Conservation (phyloP, 805 yeast genomes). For the Candida taoyuanica region DNA sequence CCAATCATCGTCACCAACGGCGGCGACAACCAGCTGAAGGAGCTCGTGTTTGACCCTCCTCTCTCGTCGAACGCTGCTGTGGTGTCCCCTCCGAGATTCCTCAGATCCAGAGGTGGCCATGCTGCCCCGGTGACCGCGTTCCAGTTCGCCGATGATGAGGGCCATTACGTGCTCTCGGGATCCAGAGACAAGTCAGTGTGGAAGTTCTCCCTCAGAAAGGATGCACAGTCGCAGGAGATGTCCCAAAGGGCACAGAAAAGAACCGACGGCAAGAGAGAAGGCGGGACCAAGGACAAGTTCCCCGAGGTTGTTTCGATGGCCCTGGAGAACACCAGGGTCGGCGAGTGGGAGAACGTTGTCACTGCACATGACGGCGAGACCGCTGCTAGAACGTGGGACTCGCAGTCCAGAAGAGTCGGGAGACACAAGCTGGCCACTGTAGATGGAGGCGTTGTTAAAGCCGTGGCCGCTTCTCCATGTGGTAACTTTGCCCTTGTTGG, state of each 20-base stretch:
- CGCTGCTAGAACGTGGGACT: conserved; percentile 89
- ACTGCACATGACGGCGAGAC: conserved; percentile 83
- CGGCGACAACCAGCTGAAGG: conserved; percentile 85
- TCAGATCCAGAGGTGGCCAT: conserved; percentile 97
- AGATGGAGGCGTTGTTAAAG: conserved; percentile 73
- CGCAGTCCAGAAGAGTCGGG: conserved; percentile 75
- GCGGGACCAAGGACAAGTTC: conserved; percentile 67
- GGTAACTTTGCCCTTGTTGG: conserved; percentile 95
- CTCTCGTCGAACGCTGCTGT: conserved; percentile 56
- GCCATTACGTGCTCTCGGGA: conserved; percentile 83
- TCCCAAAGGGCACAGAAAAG: conserved; percentile 64
- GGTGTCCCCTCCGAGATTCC: conserved; percentile 82
- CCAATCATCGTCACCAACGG: conserved; percentile 87
- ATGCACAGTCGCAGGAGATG: conserved; percentile 91
- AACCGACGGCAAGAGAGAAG: conserved; percentile 44
- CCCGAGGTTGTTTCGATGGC: conserved; percentile 72
- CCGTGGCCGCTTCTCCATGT: conserved; percentile 81
- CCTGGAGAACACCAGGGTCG: conserved; percentile 68
- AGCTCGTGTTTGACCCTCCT: conserved; percentile 90
- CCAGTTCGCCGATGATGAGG: conserved; percentile 69
- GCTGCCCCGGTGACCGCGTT: conserved; percentile 81
- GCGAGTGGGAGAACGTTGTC: conserved; percentile 90
- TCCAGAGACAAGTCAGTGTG: conserved; percentile 84
- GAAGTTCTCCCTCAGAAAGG: conserved; percentile 90
- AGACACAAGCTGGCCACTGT: conserved; percentile 62